Evolutionary conservation across 31 red algal genomes (phyloP).

Genomic region (Porphyra umbilicalis): DNA sequence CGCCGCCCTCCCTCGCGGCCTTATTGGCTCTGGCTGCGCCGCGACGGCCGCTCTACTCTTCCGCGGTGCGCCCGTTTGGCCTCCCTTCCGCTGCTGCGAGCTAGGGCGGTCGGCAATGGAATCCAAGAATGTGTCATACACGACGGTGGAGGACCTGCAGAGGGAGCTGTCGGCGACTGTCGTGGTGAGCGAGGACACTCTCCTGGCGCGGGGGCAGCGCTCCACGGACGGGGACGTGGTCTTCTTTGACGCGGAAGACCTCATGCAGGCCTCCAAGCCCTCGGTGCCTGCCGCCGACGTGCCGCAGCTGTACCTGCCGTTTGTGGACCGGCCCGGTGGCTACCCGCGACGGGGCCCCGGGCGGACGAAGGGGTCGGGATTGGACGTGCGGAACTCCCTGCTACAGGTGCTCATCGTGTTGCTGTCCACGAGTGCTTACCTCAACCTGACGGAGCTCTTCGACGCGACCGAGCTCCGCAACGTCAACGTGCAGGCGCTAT

Average conservation of each 20-base stretch:
- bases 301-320: background rate
- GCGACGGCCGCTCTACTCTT: too few species aligned
- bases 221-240: background rate
- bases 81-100: too few species aligned
- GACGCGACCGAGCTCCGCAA: background rate
- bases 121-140: background rate
- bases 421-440: background rate
- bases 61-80: too few species aligned
- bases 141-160: background rate
- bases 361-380: background rate
- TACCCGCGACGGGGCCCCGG: background rate
- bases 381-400: background rate
- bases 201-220: background rate
- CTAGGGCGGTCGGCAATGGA: too few species aligned
- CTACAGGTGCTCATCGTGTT: background rate
- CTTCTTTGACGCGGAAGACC: background rate
- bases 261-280: background rate
- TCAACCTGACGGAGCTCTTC: background rate
- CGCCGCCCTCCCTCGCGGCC: too few species aligned
- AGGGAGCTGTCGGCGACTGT: background rate
- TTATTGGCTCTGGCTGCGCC: too few species aligned
- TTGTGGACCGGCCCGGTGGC: background rate
- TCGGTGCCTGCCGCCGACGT: background rate
- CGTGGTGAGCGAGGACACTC: background rate
- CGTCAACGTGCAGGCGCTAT: background rate